Evolutionary conservation across 208 protist genomes (phyloP), one percentile per base, ranked within the genome.

Genomic region (Herpetomonas tarakana): DNA sequence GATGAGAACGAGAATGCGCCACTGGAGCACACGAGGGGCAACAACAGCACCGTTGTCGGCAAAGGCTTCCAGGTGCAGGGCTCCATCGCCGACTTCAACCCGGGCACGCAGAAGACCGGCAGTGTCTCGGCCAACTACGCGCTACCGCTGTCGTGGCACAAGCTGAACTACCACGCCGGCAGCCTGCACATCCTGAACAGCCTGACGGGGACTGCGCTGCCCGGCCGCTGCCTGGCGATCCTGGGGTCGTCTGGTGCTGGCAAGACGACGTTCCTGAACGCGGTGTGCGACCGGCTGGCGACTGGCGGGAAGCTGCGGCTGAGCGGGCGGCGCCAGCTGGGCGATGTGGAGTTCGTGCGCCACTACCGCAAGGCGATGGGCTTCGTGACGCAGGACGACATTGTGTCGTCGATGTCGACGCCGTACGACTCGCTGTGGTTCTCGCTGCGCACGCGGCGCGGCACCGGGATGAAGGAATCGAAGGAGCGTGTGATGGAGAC

Each of bases 251-350:
- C 80, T 41, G 89, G 89, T 57, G 83, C 89, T 28, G 89, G 89
- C 53, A 96, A 96, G 71, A 92, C 89, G 47, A 94, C 88, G 12
- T 89, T 94, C 67, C 73, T 96, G 28, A 91, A 92, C 62, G 84
- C 85, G 30, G 71, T 94, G 29, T 81, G 72, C 50, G 83, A 91
- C 45, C 76, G 80, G 14, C 78, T 94, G 6, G 64, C 75, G 38
- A 59, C 59, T 1, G 61, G 54, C 30, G 47, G 61, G 26, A 57
- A 69, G n/a, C 53, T 75, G 19, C 76, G 76, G 57, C 52, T 92
- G 35, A 58, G 53, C 16, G 86, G 85, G 22, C 68, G 64, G 19
- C 65, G 71, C 39, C 81, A 89, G 74, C 74, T 92, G 14, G 85
- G 85, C 22, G 86, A 90, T 24, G 66, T 78, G 28, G 71, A 75